phyloP scores from a whole-genome alignment of 2,329 filamentous ascomycete species.

The Calonectria naviculata region DNA sequence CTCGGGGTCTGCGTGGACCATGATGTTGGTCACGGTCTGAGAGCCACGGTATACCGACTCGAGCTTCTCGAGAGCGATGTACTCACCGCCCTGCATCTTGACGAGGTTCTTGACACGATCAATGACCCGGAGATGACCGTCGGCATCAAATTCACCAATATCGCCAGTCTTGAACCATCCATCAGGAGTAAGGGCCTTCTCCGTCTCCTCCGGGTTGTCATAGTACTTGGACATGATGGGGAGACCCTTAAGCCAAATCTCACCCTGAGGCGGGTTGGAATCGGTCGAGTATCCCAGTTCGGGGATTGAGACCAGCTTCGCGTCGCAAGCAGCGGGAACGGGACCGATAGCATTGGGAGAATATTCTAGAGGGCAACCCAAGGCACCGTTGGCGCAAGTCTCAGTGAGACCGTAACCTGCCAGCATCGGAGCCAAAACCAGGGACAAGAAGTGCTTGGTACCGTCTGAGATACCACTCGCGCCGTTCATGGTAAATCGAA shows the following conservation, averaged over 20 bases:
- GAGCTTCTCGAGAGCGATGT: conserved; percentile 96
- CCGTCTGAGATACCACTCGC: conserved; percentile 90
- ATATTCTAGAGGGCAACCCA: conserved; percentile 88
- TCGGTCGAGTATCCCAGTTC: conserved; percentile 88
- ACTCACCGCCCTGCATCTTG: conserved; percentile 95
- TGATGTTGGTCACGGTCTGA: conserved; percentile 85
- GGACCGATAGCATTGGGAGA: conserved; percentile 82
- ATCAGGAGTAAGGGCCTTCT: conserved; percentile 80
- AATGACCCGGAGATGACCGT: conserved; percentile 87
- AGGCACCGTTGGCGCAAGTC: conserved; percentile 85
- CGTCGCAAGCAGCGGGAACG: conserved; percentile 79
- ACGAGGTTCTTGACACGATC: conserved; percentile 99
- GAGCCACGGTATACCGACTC: conserved; percentile 90
- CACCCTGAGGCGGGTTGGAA: conserved; percentile 84
- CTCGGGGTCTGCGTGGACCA: conserved; percentile 82
- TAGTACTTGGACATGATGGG: conserved; percentile 84
- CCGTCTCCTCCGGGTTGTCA: conserved; percentile 87
- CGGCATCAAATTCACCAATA: conserved; percentile 86
- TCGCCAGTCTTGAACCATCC: conserved; percentile 99
- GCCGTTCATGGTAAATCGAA: conserved; percentile 94
- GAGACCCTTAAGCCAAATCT: conserved; percentile 88
- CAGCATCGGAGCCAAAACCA: conserved; percentile 95
- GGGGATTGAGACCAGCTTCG: conserved; percentile 91
- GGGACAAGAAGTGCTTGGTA: conserved; percentile 90
- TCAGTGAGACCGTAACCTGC: conserved; percentile 95